Evolutionary conservation across 352 stramenopile species (phyloP).

Genomic region (Phytophthora hibernalis): DNA sequence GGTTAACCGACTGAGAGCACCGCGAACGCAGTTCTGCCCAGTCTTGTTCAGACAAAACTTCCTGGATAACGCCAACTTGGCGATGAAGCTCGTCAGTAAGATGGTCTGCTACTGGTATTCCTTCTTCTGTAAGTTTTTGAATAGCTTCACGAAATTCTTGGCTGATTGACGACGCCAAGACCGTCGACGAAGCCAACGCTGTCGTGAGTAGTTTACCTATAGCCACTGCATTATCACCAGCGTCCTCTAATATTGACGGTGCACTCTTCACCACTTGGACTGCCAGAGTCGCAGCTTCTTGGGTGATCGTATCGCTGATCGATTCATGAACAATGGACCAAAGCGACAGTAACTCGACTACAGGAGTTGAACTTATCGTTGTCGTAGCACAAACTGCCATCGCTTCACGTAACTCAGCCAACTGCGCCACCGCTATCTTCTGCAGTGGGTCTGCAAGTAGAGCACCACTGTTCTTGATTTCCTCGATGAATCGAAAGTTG

Average conservation of each 20-base stretch:
- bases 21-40: slow-evolving; percentile 15
- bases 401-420: slow-evolving; percentile 33
- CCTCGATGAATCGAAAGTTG: slow-evolving; percentile 7
- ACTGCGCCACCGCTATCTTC: background rate
- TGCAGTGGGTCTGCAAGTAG: background rate
- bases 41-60: slow-evolving; percentile 7
- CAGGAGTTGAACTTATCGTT: slow-evolving; percentile 19
- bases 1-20: slow-evolving; percentile 16
- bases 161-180: slow-evolving; percentile 30
- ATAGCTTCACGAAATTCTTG: slow-evolving; percentile 41
- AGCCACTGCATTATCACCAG: slow-evolving; percentile 7
- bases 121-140: slow-evolving; percentile 32
- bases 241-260: slow-evolving; percentile 18
- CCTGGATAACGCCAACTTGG: background rate
- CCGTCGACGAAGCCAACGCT: slow-evolving; percentile 35
- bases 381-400: slow-evolving; percentile 24
- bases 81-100: slow-evolving; percentile 10
- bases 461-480: slow-evolving; percentile 11
- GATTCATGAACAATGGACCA: slow-evolving; percentile 39
- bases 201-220: slow-evolving; percentile 37
- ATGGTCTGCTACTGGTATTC: slow-evolving; percentile 8
- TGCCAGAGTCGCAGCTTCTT: slow-evolving; percentile 18
- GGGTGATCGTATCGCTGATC: slow-evolving; percentile 29
- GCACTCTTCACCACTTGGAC: background rate
- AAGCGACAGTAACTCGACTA: slow-evolving; percentile 38